Base-by-base conservation (phyloP, 2,329 filamentous ascomycete species). In the Tolypocladium nubicola region DNA sequence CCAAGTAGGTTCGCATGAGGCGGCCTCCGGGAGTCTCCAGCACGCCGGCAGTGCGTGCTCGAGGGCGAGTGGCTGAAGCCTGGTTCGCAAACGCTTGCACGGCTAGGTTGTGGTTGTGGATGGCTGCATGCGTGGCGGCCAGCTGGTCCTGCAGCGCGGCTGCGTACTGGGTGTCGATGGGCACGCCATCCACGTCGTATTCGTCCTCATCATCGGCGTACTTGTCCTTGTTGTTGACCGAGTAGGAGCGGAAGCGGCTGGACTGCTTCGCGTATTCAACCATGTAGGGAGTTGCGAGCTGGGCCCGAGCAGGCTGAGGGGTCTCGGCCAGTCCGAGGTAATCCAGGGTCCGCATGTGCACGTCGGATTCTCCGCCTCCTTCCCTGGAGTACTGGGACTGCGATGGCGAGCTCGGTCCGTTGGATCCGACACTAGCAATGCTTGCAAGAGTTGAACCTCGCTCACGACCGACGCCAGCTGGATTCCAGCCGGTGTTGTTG, bases 201-300 rank as follows among this genome's bases (percentile, higher is more conserved):
- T 91, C 88, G 33, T 91, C 87, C 55, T 95, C 92, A 52, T 90
- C 87, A 65, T 95, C 90, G 2, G 89, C 92, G 66, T 97, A 97
- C 71, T 94, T 95, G 70, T 97, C 93, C 73, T 96, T 97, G 57
- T 96, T 95, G 72, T 99, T 99, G 62, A 99, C 94, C 1, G 94
- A 99, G 72, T 97, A 97, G 1, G 94, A 99, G 52, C 94, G 86
- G 78, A 97, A 96, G 55, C 94, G 85, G 70, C 89, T 97, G 50
- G 87, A 81, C 65, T 89, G 88, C 68, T 86, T 87, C 63, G 90
- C 82, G 68, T 89, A 87, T 60, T 86, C 85, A 60, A 93, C 86
- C 39, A 93, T 79, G 62, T 90, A 88, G 2, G 88, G 86, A 10
- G 89, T 86, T 47, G 85, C 85, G 61, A 95, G 76, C 61, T 86